phyloP scores from a whole-genome alignment of 2,329 filamentous ascomycete genomes.

The Trichophyton rubrum region DNA sequence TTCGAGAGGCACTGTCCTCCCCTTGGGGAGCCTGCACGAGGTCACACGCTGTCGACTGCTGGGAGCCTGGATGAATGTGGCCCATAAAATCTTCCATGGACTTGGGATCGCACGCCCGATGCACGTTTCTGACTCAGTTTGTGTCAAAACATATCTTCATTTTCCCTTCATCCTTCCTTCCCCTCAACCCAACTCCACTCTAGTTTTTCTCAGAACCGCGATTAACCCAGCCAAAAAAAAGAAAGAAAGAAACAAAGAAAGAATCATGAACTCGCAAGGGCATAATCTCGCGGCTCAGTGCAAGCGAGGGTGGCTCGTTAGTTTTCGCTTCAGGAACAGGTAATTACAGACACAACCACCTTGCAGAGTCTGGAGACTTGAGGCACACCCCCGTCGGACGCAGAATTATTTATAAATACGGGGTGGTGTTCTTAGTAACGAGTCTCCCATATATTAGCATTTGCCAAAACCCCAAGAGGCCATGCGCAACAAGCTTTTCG shows the following conservation, averaged over 20 bases:
- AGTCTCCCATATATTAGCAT: background rate
- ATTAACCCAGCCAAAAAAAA: background rate
- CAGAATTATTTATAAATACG: background rate
- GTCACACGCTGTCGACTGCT: slow-evolving; percentile 1
- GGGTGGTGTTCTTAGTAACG: background rate
- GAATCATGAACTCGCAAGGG: no score
- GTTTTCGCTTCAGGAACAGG: background rate
- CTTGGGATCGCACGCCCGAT: background rate
- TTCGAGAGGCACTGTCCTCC: background rate
- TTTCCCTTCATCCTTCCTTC: slow-evolving; percentile 2
- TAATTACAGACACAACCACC: background rate
- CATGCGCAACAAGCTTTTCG: slow-evolving; percentile 4
- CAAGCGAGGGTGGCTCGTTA: background rate
- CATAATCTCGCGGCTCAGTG: background rate
- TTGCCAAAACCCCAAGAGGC: background rate
- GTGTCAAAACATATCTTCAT: background rate
- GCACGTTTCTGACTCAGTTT: slow-evolving; percentile 3
- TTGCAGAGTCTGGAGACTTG: background rate
- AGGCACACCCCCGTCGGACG: background rate
- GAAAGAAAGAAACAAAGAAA: no score
- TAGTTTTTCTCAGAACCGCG: background rate
- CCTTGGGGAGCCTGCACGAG: background rate
- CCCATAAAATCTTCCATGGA: background rate
- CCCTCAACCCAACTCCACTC: background rate
- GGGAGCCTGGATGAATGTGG: background rate